These are phyloP conservation scores for Rhododendron williamsianum DNA, from an alignment of 148 eudicot species.

Conservation along the genomic window DNA sequence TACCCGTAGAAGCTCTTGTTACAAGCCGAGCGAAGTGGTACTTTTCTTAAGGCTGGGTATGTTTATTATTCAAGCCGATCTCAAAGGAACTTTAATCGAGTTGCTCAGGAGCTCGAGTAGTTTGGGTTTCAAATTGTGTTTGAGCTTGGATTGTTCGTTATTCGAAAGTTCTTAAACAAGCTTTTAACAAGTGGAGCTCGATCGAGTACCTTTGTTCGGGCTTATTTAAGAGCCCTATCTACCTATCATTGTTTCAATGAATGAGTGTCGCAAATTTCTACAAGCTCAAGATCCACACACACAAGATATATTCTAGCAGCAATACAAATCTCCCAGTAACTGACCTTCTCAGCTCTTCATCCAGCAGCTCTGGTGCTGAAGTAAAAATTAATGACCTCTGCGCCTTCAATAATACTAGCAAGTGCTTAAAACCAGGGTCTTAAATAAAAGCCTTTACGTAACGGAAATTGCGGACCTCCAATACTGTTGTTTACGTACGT, in stretches of 20 bases:
- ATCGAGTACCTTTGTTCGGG: neutral
- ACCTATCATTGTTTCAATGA: neutral
- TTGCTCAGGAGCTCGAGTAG: neutral
- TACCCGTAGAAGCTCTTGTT: neutral
- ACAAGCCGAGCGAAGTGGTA: no score
- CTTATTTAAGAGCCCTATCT: neutral
- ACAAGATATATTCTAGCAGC: neutral
- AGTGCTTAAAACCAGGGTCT: neutral
- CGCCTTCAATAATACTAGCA: constrained; percentile 4
- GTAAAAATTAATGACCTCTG: constrained; percentile 9
- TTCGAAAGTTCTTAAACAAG: neutral
- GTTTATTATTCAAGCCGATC: neutral
- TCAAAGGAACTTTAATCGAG: neutral
- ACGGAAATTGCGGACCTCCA: no score
- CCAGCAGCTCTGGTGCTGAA: neutral
- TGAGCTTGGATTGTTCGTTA: neutral
- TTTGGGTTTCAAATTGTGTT: neutral
- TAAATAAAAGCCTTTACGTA: no score
- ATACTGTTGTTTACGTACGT: no score
- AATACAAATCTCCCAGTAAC: neutral
- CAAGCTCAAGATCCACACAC: neutral
- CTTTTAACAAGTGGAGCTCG: neutral
- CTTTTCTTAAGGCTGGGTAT: no score
- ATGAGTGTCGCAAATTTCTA: neutral
- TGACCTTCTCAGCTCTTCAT: neutral